A percentile compares a stretch with the other conserved stretches of the same genome.
Evolutionary conservation across 148 eudicot species (phyloP).

Genomic region (Rheum nobile): DNA sequence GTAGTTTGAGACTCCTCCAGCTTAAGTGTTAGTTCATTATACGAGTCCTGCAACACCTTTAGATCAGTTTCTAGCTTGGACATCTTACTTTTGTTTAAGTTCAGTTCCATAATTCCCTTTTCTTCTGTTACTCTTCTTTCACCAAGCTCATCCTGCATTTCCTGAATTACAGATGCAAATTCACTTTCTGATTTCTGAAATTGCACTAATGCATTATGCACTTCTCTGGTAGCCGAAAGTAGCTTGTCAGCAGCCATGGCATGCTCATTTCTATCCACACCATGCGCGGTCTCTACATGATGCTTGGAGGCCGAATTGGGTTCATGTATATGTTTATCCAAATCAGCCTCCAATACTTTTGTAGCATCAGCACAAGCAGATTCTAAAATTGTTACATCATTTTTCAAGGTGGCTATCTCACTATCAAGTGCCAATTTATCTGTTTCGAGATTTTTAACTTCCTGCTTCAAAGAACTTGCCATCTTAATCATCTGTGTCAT

Average conservation of each 20-base stretch:
- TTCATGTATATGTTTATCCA: slow-evolving; percentile 17
- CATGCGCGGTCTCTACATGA: neutral
- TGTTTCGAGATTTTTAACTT: slow-evolving; percentile 36
- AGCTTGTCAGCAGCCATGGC: slow-evolving; percentile 26
- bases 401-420: slow-evolving; percentile 33
- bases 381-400: slow-evolving; percentile 31
- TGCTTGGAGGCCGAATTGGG: neutral
- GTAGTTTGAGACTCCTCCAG: slow-evolving; percentile 37
- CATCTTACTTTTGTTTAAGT: slow-evolving; percentile 27
- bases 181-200: slow-evolving; percentile 25
- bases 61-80: slow-evolving; percentile 50
- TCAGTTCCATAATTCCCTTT: slow-evolving; percentile 44
- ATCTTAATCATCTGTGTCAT: slow-evolving; percentile 22
- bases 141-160: slow-evolving; percentile 40
- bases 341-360: slow-evolving; percentile 28
- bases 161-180: slow-evolving; percentile 24
- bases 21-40: slow-evolving; percentile 38
- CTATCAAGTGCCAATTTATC: slow-evolving; percentile 31
- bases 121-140: slow-evolving; percentile 30
- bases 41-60: slow-evolving; percentile 29
- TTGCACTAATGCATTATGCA: slow-evolving; percentile 29
- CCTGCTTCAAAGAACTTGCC: slow-evolving; percentile 26
- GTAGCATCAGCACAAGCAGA: slow-evolving; percentile 59
- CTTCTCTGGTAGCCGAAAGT: slow-evolving; percentile 36
- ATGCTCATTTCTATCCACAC: slow-evolving; percentile 21